These are phyloP conservation scores for Phaeomoniella chlamydospora DNA, from an alignment of 2,329 filamentous ascomycete species.

Conservation along the genomic window DNA sequence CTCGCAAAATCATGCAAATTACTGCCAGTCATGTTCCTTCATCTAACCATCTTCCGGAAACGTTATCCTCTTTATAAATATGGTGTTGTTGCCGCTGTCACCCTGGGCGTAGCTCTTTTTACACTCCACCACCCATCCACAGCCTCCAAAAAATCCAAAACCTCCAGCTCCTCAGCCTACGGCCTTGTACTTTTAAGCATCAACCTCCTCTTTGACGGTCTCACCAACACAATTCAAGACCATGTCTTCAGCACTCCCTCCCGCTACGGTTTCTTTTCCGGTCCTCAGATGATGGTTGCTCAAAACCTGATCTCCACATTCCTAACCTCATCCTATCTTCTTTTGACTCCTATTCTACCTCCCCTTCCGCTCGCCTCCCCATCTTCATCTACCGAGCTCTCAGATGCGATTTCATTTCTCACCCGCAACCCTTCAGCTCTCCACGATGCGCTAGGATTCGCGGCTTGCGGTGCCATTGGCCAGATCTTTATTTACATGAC, in stretches of 20 bases:
- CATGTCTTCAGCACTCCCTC: slow-evolving; percentile 61
- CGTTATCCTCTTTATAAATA: slow-evolving; percentile 95
- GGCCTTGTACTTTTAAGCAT: slow-evolving; percentile 72
- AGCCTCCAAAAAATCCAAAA: slow-evolving; percentile 24
- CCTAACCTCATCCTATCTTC: slow-evolving; percentile 62
- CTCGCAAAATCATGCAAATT: slow-evolving; percentile 97
- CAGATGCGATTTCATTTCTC: slow-evolving; percentile 69
- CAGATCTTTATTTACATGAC: slow-evolving; percentile 98
- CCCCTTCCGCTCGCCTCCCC: slow-evolving; percentile 39
- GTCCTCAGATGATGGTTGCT: slow-evolving; percentile 98
- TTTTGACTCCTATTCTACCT: slow-evolving; percentile 68
- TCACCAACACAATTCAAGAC: slow-evolving; percentile 95
- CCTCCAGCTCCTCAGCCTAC: slow-evolving; percentile 50
- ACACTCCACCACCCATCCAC: slow-evolving; percentile 69
- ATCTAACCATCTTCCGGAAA: slow-evolving; percentile 80
- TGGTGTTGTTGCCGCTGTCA: slow-evolving; percentile 79
- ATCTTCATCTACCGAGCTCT: slow-evolving; percentile 59
- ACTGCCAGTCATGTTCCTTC: slow-evolving; percentile 92
- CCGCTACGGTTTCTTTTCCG: slow-evolving; percentile 62
- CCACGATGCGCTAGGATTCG: slow-evolving; percentile 80
- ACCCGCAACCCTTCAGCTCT: slow-evolving; percentile 65
- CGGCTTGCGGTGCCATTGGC: slow-evolving; percentile 77
- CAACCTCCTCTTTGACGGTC: slow-evolving; percentile 87
- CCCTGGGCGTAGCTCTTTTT: slow-evolving; percentile 83
- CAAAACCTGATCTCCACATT: slow-evolving; percentile 79